phyloP scores from a whole-genome alignment of 352 stramenopile species.

The Hyphochytrium catenoides region DNA sequence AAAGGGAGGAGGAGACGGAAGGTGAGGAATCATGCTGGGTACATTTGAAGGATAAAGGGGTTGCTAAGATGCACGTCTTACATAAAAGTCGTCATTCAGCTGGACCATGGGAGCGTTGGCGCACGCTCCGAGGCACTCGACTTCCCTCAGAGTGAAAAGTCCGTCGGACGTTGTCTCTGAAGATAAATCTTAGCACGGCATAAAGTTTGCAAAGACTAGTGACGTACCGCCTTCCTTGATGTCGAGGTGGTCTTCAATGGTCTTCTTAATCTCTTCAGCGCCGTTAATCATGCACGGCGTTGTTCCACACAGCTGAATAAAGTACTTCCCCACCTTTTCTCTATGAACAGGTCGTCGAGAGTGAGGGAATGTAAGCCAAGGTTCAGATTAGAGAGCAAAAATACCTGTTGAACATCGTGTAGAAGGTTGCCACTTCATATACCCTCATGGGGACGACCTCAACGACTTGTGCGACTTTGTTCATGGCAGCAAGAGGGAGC shows the following conservation, averaged over 20 bases:
- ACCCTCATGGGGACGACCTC: constrained; percentile 83
- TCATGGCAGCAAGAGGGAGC: constrained; percentile 94
- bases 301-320: constrained; percentile 92
- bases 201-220: background rate
- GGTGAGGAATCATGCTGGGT: too few relatives aligned
- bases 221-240: constrained; percentile 80
- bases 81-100: constrained; percentile 95
- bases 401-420: constrained; percentile 95
- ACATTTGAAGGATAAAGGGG: too few relatives aligned
- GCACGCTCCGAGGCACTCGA: constrained; percentile 97
- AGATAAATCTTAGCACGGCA: too few relatives aligned
- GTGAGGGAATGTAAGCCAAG: constrained; percentile 1
- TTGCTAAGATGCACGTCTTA: constrained; percentile 7
- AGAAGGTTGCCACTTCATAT: constrained; percentile 98
- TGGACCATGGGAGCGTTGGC: constrained; percentile 99
- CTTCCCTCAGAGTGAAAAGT: constrained; percentile 83
- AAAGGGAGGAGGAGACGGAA: too few relatives aligned
- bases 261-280: constrained; percentile 96
- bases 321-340: constrained; percentile 83
- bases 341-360: constrained; percentile 8
- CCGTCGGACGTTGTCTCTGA: constrained; percentile 46
- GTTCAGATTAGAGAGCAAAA: background rate
- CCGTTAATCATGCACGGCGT: constrained; percentile 99
- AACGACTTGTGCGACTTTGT: constrained; percentile 98
- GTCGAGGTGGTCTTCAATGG: constrained; percentile 86